Evolutionary conservation across 2,329 filamentous ascomycete species (phyloP).

Genomic region (Pyricularia pennisetigena): DNA sequence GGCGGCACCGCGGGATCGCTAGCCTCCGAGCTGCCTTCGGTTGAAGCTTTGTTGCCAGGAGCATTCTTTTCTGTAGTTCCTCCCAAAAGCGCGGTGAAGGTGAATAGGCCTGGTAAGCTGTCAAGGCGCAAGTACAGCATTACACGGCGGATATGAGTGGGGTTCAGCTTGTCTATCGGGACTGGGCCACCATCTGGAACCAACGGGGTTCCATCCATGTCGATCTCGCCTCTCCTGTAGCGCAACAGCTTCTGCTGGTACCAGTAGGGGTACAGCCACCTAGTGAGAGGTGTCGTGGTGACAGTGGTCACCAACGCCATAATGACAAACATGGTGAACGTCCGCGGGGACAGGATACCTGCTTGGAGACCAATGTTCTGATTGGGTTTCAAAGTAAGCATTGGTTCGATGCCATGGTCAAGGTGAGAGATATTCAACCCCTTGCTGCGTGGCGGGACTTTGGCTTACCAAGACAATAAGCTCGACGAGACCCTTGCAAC

Average conservation of each 20-base stretch:
- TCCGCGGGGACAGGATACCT: conserved; percentile 66
- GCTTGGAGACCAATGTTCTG: conserved; percentile 71
- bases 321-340: conserved; percentile 90
- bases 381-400: neutral
- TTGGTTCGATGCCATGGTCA: neutral
- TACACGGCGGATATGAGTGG: conserved; percentile 46
- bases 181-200: neutral
- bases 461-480: conserved; percentile 75
- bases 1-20: conserved; percentile 9
- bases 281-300: conserved; percentile 67
- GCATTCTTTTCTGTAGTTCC: conserved; percentile 6
- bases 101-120: conserved; percentile 72
- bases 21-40: neutral
- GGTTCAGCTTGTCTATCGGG: conserved; percentile 24
- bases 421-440: neutral
- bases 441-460: neutral
- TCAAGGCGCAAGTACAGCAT: conserved; percentile 79
- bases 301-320: conserved; percentile 88
- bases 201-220: conserved; percentile 53
- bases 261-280: conserved; percentile 60
- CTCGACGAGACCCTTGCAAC: conserved; percentile 91
- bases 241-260: conserved; percentile 42
- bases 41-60: conserved; percentile 2
- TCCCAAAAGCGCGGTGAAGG: conserved; percentile 72
- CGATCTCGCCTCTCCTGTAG: conserved; percentile 74